Conservation (phyloP, 2,329 filamentous ascomycete species). For the Fragosphaeria purpurea region DNA sequence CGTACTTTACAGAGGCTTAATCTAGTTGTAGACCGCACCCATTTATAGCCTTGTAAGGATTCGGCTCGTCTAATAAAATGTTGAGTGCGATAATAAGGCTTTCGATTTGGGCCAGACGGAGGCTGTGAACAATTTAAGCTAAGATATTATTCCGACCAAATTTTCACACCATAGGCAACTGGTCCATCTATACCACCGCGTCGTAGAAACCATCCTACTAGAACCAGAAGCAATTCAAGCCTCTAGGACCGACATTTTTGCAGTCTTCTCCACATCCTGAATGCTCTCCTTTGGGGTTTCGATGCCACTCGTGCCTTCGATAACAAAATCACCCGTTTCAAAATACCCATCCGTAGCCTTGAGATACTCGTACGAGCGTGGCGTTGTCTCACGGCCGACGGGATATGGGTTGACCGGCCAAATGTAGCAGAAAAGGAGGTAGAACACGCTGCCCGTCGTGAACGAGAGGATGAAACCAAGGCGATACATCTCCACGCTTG, state of each 20-base stretch:
- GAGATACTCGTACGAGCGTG: background rate
- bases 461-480: conserved; percentile 25
- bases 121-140: no score
- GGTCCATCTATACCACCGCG: no score
- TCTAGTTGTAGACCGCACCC: no score
- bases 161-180: no score
- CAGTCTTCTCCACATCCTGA: background rate
- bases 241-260: background rate
- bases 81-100: no score
- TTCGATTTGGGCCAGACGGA: no score
- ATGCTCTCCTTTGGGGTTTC: background rate
- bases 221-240: background rate
- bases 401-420: background rate
- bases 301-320: background rate
- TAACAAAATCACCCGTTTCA: background rate
- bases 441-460: conserved; percentile 77
- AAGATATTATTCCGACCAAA: no score
- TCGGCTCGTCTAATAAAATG: no score
- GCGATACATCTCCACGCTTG: conserved; percentile 19
- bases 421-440: conserved; percentile 23
- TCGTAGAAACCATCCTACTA: no score
- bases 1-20: no score
- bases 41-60: no score
- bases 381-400: background rate
- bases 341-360: background rate